Evolutionary conservation across 108 stramenopile genomes (phyloP), one percentile per base, ranked within the genome.

Genomic region (Pseudonitzschia delicatissima): DNA sequence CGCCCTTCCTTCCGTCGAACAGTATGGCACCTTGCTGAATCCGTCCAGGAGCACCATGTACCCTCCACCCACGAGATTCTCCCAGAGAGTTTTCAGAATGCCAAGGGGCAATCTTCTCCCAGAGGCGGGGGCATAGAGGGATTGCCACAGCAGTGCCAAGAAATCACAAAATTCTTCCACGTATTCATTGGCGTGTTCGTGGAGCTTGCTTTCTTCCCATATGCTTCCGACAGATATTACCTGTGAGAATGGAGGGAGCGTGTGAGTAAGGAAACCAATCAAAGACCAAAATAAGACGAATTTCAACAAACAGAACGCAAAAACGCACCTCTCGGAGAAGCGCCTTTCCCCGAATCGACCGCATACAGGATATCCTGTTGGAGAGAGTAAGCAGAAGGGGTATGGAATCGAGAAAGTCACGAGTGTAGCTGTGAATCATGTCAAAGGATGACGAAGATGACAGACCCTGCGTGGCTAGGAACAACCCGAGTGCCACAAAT

Each of bases 1-100:
- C 13, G 95, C 85, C 48, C 97, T 64, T 0, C 97, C 97, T 76
- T 96, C 97, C 5, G 91, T 93, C 9, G 93, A 93, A 58, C 95
- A 97, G 57, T 51, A 74, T 28, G 68, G 58, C 32, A 94, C 71
- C 50, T 90, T 84, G 11, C 91, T 71, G 68, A 94, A 97, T 12
- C 95, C 95, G 52, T 95, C 93, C 34, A 96, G 58, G 17, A 96
- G 72, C 20, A 81, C 63, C 32, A 81, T 47, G 63, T 83, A 87
- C 0, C 81, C 74, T 28, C 71, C 80, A 12, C 76, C 64, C n/a
- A 93, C 67, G 4, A 92, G 44, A 25, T 80, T 57, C 13, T 79
- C 62, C 92, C 92, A 94, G 27, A 75, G 76, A 45, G 61, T 44
- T 29, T 68, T 53, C 28, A 78, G 61, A 8, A 62, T 69, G 18